Conservation (phyloP, 2,329 filamentous ascomycete genomes). For the Ophiosphaerella korrae region DNA sequence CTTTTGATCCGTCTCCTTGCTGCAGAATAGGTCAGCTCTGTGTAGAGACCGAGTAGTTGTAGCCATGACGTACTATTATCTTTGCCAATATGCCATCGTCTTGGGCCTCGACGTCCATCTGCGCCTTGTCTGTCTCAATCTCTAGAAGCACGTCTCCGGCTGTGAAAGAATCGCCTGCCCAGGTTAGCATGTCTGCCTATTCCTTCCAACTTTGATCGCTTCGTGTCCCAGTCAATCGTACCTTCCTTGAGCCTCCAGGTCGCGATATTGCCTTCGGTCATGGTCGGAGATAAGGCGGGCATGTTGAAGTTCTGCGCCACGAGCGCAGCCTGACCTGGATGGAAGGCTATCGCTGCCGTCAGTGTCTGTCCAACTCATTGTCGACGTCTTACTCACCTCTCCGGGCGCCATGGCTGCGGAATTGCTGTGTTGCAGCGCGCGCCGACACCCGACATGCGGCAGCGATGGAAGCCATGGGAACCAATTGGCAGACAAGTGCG, state of each 20-base stretch:
- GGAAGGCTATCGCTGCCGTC: slow-evolving; percentile 61
- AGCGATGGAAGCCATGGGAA: slow-evolving; percentile 68
- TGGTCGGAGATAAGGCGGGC: slow-evolving; percentile 88
- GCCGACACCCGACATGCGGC: slow-evolving; percentile 68
- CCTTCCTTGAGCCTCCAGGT: slow-evolving; percentile 86
- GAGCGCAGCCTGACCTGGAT: slow-evolving; percentile 64
- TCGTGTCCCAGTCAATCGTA: slow-evolving; percentile 23
- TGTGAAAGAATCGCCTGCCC: slow-evolving; percentile 70
- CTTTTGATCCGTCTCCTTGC: slow-evolving; percentile 73
- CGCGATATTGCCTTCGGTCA: slow-evolving; percentile 91
- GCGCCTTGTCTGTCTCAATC: slow-evolving; percentile 93
- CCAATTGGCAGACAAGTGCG: slow-evolving; percentile 29
- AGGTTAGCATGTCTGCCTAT: slow-evolving; percentile 18
- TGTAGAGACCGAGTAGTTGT: neutral
- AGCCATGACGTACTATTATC: slow-evolving; percentile 61
- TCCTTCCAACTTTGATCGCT: neutral
- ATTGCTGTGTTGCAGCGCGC: slow-evolving; percentile 61
- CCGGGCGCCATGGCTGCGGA: slow-evolving; percentile 58
- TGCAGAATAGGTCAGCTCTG: slow-evolving; percentile 27
- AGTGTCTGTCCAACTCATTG: slow-evolving; percentile 10
- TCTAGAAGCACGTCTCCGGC: slow-evolving; percentile 87
- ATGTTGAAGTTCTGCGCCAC: slow-evolving; percentile 88
- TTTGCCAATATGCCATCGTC: slow-evolving; percentile 87
- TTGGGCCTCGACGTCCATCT: slow-evolving; percentile 93
- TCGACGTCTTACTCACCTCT: slow-evolving; percentile 59